Conservation (phyloP, 345 rosid species). For the Microcos paniculata region DNA sequence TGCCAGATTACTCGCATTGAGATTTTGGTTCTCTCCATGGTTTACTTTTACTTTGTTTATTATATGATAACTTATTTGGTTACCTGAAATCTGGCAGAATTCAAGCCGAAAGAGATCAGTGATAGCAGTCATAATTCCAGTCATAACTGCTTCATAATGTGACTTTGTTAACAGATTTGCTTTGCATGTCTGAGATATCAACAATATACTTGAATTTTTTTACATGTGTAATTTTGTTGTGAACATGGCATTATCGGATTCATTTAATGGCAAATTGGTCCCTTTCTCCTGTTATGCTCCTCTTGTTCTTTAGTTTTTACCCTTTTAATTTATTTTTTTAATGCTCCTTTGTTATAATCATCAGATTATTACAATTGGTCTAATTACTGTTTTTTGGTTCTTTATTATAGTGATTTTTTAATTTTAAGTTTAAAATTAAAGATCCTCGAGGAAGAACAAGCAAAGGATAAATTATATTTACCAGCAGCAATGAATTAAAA, state of each 20-base stretch:
- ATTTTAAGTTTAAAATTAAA: too few species aligned
- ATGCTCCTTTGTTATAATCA: too few species aligned
- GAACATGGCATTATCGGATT: neutral
- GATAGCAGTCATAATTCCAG: neutral
- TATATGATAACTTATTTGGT: neutral
- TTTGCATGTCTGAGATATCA: neutral
- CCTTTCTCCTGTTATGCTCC: neutral
- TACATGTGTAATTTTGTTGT: neutral
- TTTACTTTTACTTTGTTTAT: neutral
- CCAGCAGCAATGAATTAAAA: too few species aligned
- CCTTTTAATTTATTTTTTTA: too few species aligned
- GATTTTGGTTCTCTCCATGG: neutral
- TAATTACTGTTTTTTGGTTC: too few species aligned
- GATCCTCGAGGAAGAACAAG: too few species aligned
- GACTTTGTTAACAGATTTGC: too few species aligned
- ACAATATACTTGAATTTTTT: neutral
- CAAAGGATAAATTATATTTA: too few species aligned
- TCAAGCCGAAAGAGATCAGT: neutral
- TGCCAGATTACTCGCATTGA: neutral
- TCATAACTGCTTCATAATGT: neutral
- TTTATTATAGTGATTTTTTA: too few species aligned
- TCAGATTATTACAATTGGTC: too few species aligned
- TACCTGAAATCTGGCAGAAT: conserved; percentile 8
- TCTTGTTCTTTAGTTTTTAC: neutral
- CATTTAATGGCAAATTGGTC: neutral